Base-by-base conservation (phyloP, 2,329 filamentous ascomycete species). In the Claviceps maximensis region DNA sequence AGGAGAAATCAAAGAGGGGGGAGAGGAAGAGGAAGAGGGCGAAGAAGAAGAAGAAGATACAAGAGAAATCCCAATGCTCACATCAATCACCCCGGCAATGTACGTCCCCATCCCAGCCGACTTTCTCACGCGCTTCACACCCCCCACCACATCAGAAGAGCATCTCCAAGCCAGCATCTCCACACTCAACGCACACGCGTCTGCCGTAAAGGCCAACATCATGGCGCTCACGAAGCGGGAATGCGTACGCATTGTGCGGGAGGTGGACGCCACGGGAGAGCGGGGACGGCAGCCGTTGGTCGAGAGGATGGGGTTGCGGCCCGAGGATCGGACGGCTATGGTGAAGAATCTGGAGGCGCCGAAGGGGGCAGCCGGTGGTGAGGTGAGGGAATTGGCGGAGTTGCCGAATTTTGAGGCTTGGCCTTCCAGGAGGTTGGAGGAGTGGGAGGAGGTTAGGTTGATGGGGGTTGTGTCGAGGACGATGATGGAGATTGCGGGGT, bases 91-190 rank as follows among this genome's bases (percentile, higher is more conserved):
- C 4, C 58, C 63, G 5, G 58, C 62, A 54, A 66, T 71, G 47
- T 72, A 70, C 58, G 62, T 66, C 27, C 65, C 67, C 27, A 59
- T 71, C 17, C 46, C 54, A 5, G 51, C 56, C 9, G 57, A 61
- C 44, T 58, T 64, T 49, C 55, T 59, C 45, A 53, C 54, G 2
- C 55, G 59, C 21, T 57, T 58, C 42, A 36, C 51, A 1, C 51
- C 57, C 4, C 59, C 58, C 9, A 10, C 57, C 46, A 53, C 21
- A 31, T 50, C 46, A 23, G 33, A 53, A 31, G 61, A 60, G 2
- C 55, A 53, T 19, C 54, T 66, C 17, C 54, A 54, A 17, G 56
- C 55, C 41, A 53, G 56, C 21, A 54, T 69, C 25, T 54, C 57
- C 15, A 21, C 46, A 7, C 48, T 63, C 23, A 59, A 67, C 47